Evolutionary conservation across 2,329 filamentous ascomycete species (phyloP).

Genomic region (Fusarium burgessii): DNA sequence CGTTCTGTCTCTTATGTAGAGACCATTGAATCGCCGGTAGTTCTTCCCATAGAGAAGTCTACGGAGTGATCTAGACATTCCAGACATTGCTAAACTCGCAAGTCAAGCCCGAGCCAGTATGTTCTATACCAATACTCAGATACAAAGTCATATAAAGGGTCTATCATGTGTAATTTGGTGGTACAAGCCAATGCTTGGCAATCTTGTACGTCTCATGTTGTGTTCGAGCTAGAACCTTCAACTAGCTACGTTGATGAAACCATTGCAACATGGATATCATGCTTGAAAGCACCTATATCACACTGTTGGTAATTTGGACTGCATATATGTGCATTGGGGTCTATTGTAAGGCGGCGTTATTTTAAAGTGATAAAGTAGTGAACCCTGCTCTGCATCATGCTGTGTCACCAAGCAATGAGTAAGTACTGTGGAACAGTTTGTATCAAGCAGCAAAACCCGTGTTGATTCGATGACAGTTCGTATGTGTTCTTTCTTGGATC

Average conservation of each 20-base stretch:
- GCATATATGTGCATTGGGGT: neutral
- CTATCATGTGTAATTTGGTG: neutral
- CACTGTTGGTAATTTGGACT: neutral
- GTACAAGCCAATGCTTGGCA: neutral
- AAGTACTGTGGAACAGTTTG: slow-evolving; percentile 46
- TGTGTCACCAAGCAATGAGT: slow-evolving; percentile 69
- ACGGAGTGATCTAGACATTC: slow-evolving; percentile 38
- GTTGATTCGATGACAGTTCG: neutral
- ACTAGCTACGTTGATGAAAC: neutral
- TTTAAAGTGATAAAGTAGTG: slow-evolving; percentile 63
- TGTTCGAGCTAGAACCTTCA: neutral
- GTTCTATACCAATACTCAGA: neutral
- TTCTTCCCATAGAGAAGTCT: slow-evolving; percentile 41
- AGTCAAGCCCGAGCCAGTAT: neutral
- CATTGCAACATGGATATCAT: neutral
- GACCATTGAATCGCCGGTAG: slow-evolving; percentile 2
- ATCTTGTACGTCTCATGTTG: neutral
- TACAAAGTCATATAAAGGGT: neutral
- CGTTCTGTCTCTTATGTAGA: neutral
- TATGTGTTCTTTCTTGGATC: neutral
- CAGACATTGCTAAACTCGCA: neutral
- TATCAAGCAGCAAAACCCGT: neutral
- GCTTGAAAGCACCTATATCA: neutral
- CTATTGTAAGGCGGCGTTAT: neutral
- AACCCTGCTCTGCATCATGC: slow-evolving; percentile 75